Base-by-base conservation (phyloP, 2,329 filamentous ascomycete species). In the Trichoderma citrinoviride region DNA sequence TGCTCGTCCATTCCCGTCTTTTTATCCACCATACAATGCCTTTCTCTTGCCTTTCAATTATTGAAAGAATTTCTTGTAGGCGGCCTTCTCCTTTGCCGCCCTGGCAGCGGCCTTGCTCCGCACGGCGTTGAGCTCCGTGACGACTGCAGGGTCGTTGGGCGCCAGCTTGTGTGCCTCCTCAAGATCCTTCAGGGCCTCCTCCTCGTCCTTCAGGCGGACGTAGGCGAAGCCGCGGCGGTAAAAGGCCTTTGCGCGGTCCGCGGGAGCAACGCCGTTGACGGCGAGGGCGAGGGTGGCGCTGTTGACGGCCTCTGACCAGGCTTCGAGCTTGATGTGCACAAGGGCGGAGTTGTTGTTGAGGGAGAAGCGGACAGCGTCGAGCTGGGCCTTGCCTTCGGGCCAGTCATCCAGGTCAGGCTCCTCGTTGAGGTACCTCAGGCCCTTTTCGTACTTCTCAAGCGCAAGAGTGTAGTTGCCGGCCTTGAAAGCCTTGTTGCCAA, bases 361-460 rank as follows among this genome's bases (percentile, higher is more conserved):
- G 15, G 87, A 87, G 79, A 97, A 91, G 70, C 93, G 91, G 63
- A 98, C 84, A 43, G 88, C 81, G 65, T 87, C 85, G 67, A 97
- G 83, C 68, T 89, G 83, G 25, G 81, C 77, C 71, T 87, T 88
- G 44, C 90, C 85, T 52, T 85, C 81, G 5, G 90, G 83, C 70
- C 94, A 92, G 52, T 86, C 83, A 47, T 95, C 90, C 14, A 86
- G 78, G 55, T 91, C 87, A 0, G 90, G 90, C 73, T 93, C 91
- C 77, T 96, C 91, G 77, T 94, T 91, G 67, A 97, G 82, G 77
- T 97, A 97, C 71, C 93, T 88, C 67, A 97, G 79, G 19, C 88
- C 93, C 82, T 99, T 99, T 77, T 96, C 88, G 80, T 99, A 99
- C 81, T 99, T 99, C 67, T 90, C 88, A 27, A 98, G 82, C 2